Evolutionary conservation across 2,329 filamentous ascomycete species (phyloP), one percentile per base, ranked within the genome.

Genomic region (Dactylellina parvicollis): DNA sequence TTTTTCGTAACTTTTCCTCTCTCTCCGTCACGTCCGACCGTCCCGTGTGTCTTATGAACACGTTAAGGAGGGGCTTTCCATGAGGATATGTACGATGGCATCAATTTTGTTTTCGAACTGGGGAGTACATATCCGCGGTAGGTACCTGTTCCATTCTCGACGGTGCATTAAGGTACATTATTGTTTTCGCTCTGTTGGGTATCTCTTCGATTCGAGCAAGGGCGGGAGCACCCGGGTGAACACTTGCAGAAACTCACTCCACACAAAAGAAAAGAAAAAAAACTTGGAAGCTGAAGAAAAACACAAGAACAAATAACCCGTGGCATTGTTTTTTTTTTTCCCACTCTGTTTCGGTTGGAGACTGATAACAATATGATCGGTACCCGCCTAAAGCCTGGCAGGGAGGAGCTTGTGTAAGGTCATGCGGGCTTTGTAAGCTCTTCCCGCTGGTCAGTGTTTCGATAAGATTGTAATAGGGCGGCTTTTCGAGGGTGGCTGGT

Each of bases 401-500:
- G 32, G 18, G 52, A 40, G 34, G 52, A 40, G 34, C 32, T 56
- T 56, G 52, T 56, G 52, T 26, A 56, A 40, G 12, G 34, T 56
- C 34, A 56, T 56, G 52, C 14, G 52, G 52, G 52, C 28, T 56
- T 26, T 20, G 52, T 28, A 30, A 54, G 49, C 49, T 54, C 26
- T 46, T 24, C 24, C 18, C 18, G 16, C 20, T 4, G 14, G 10
- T 16, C 16, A 32, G 32, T 22, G 9, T 3, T 8, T 14, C 10
- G 28, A 52, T 34, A 34, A 32, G 47, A 5, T 3, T 12, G 49
- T 56, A 22, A 38, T 61, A 64, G 52, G 47, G 60, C 38, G 12
- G 14, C 16, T 28, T 18, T 30, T 56, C 36, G 34, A 44, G 30
- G 62, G 62, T 57, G 62, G 62, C 62, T 67, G 62, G 62, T 67